A percentile compares a stretch with the other conserved stretches of the same genome.
phyloP scores from a whole-genome alignment of 2,329 filamentous ascomycete species.

The Curvularia eragrostidis region DNA sequence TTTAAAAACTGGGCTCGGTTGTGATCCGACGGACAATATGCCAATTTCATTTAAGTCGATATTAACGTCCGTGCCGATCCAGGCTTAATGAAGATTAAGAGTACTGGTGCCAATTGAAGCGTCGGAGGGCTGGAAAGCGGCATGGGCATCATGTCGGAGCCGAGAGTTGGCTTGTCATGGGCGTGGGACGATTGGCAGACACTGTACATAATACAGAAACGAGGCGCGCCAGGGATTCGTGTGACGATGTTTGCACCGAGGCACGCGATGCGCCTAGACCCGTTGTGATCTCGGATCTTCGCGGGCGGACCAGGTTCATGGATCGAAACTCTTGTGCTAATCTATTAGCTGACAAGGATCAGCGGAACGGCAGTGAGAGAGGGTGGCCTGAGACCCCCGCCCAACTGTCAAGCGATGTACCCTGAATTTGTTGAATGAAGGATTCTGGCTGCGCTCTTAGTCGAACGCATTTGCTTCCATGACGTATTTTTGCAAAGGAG shows the following conservation, averaged over 20 bases:
- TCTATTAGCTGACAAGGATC: constrained; percentile 18
- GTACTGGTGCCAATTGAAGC: not conserved
- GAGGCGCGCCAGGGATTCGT: constrained; percentile 12
- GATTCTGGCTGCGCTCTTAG: constrained; percentile 8
- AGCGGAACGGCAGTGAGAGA: constrained; percentile 13
- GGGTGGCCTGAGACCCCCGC: constrained; percentile 7
- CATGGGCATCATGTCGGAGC: constrained; percentile 3
- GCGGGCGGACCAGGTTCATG: constrained; percentile 25
- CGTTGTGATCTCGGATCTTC: constrained; percentile 23
- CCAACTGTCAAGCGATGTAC: constrained; percentile 8
- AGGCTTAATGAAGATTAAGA: constrained; percentile 11
- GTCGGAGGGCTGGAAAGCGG: not conserved
- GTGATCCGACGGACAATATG: constrained; percentile 30
- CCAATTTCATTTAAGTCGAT: constrained; percentile 28
- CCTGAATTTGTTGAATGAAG: constrained; percentile 6
- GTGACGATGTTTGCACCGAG: constrained; percentile 7
- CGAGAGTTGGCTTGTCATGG: constrained; percentile 1
- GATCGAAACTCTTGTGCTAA: constrained; percentile 18
- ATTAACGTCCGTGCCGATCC: constrained; percentile 26
- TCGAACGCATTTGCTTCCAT: constrained; percentile 4
- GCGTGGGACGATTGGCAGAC: constrained; percentile 2
- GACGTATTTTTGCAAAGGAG: constrained; percentile 1
- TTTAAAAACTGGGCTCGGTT: constrained; percentile 30
- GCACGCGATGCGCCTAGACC: constrained; percentile 11
- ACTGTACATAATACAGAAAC: not conserved